Evolutionary conservation across 805 yeast genomes (phyloP).

Genomic region (Dipodascus geniculatus): DNA sequence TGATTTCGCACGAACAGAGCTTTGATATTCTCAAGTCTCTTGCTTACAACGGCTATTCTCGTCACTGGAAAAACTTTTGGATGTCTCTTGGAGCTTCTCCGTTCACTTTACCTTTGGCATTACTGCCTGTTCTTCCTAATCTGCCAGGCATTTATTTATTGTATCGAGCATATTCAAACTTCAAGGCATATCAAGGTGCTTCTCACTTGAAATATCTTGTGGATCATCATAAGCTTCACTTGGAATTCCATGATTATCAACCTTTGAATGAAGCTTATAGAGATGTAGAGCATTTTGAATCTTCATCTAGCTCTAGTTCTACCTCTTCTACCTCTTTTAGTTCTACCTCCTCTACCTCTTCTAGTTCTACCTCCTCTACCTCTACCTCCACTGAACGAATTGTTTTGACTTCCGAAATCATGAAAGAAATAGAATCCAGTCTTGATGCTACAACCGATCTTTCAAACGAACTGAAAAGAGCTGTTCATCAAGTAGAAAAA

Average conservation of each 20-base stretch:
- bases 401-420: slow-evolving; percentile 34
- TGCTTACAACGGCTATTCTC: slow-evolving; percentile 33
- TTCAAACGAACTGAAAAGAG: slow-evolving; percentile 18
- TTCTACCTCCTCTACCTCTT: slow-evolving; percentile 3
- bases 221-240: slow-evolving; percentile 30
- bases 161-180: slow-evolving; percentile 74
- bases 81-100: slow-evolving; percentile 55
- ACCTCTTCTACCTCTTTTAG: slow-evolving; percentile 2
- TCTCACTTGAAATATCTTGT: slow-evolving; percentile 50
- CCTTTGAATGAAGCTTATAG: slow-evolving; percentile 14
- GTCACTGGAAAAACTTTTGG: slow-evolving; percentile 46
- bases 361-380: slow-evolving; percentile 3
- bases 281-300: slow-evolving; percentile 27
- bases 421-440: slow-evolving; percentile 33
- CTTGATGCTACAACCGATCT: slow-evolving; percentile 27
- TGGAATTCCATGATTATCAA: slow-evolving; percentile 13
- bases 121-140: slow-evolving; percentile 81
- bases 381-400: slow-evolving; percentile 5
- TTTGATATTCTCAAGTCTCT: slow-evolving; percentile 31
- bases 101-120: slow-evolving; percentile 63
- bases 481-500: slow-evolving; percentile 16
- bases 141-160: slow-evolving; percentile 82
- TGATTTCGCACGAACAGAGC: slow-evolving; percentile 25
- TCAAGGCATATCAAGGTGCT: slow-evolving; percentile 67
- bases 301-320: too few relatives aligned